Evolutionary conservation across 768 basidiomycete genomes (phyloP), one percentile per base, ranked within the genome.

Genomic region (Gyrodon lividus): DNA sequence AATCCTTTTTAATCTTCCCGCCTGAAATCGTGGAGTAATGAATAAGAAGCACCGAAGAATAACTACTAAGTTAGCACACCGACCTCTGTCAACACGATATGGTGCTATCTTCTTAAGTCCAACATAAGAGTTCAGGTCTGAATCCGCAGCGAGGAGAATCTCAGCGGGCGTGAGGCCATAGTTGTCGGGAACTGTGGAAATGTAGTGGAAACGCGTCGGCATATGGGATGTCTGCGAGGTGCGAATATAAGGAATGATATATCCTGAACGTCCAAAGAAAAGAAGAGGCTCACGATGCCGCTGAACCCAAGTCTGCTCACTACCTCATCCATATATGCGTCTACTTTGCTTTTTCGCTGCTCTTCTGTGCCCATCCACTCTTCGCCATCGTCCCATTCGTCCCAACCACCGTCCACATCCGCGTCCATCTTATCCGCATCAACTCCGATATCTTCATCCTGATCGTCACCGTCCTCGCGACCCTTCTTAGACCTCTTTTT

Each of bases 141-240:
- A 77, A 70, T 99, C 96, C 3, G 86, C 91, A 6, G 96, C 94
- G 62, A 92, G 78, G 22, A 99, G 77, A 56, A 98, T 91, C 61
- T 99, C 95, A 4, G 78, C 82, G 0, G 96, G 83, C 1, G 84
- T 80, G 37, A 99, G 81, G 2, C 80, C 83, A 69, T 78, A 95
- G 28, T 66, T 68, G 53, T 86, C 77, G 0, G 82, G 62, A 38
- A 82, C 69, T 30, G 88, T 81, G 38, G 84, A 76, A n/a, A 82
- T 75, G 65, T 99, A 99, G 68, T 89, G 86, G 81, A 99, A 99
- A 10, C 92, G 87, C 0, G 94, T 98, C 2, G 93, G 87, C 63
- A 94, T 73, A 64, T 86, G 91, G 6, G 85, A 94, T 45, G 96
- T 86, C 95, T 95, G 62, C 20, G 57, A 14, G 45, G 8, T 30